Base-by-base conservation (phyloP, 495 filamentous ascomycete genomes). In the Xylaria acuta region DNA sequence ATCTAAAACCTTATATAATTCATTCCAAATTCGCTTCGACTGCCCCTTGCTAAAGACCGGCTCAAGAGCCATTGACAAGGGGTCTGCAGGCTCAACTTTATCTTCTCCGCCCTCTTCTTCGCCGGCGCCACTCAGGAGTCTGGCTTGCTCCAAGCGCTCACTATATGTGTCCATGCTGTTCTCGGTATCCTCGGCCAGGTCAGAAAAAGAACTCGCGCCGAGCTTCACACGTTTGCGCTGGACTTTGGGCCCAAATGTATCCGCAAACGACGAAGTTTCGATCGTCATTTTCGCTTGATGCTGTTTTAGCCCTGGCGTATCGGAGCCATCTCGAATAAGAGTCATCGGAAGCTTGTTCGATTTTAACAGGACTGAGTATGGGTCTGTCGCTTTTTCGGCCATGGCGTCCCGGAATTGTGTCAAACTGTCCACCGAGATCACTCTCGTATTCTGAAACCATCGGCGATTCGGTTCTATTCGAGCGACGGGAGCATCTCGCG, bases 11-110 rank as follows among this genome's bases (percentile, higher is more conserved):
- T 60, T 60, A 7, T 85, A 97, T n/a, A 99, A 81, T 76, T 99
- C 96, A 81, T 98, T 98, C 94, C 94, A 98, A 75, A 99, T 99
- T 62, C 96, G 74, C 90, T 93, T 80, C n/a, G n/a, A n/a, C n/a
- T 97, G 93, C 20, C 96, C 96, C 84, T 99, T 99, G 64, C 84
- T 90, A 83, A 99, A 99, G 64, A 99, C 92, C 32, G 94, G 88
- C 76, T 99, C 96, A 71, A 92, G 86, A 27, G 95, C 93, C 54
- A 89, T 90, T 3, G 90, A 87, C 20, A 92, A 81, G 49, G 83
- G 75, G 36, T 87, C 87, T 41, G 88, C 88, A 12, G 82, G 80
- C 5, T 84, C 82, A 34, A 83, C 81, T 70, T 84, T 84, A 16
- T 76, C 64, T 30, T 76, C 75, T 27, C 75, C 81, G 64, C 78